Percentiles rank a stretch among this genome's conserved stretches.
Evolutionary conservation across 352 stramenopile species (phyloP).

Genomic region (Globisporangium perplexum): DNA sequence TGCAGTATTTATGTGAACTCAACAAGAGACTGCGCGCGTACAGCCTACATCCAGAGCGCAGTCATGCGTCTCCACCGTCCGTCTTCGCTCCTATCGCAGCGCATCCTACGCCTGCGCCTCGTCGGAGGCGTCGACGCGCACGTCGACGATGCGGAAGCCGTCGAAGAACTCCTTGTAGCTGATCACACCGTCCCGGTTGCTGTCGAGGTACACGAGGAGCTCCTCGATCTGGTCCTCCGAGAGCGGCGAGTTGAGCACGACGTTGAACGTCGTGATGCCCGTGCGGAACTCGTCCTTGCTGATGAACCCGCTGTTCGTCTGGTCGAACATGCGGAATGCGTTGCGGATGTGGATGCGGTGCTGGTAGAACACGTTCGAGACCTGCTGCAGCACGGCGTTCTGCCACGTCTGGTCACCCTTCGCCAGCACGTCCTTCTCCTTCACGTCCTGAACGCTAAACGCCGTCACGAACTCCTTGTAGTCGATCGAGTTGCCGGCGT

Average conservation of each 20-base stretch:
- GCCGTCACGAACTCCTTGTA: slow-evolving; percentile 91
- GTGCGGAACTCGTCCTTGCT: slow-evolving; percentile 81
- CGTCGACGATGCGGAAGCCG: slow-evolving; percentile 86
- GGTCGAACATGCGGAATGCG: slow-evolving; percentile 91
- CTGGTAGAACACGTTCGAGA: slow-evolving; percentile 94
- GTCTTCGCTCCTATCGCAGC: too few species aligned
- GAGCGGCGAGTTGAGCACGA: slow-evolving; percentile 86
- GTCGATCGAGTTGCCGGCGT: slow-evolving; percentile 86
- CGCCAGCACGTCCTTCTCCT: slow-evolving; percentile 47
- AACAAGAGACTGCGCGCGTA: not conserved
- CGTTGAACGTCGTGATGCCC: slow-evolving; percentile 85
- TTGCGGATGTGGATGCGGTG: slow-evolving; percentile 91
- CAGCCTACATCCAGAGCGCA: too few species aligned
- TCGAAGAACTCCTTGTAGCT: slow-evolving; percentile 94
- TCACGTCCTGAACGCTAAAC: slow-evolving; percentile 82
- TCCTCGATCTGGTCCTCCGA: slow-evolving; percentile 91
- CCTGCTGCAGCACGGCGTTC: slow-evolving; percentile 89
- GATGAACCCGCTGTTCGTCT: slow-evolving; percentile 75
- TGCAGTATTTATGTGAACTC: not conserved
- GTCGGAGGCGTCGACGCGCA: slow-evolving; percentile 30
- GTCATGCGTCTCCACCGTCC: too few species aligned
- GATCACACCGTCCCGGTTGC: slow-evolving; percentile 87
- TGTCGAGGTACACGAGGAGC: slow-evolving; percentile 84
- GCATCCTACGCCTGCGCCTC: slow-evolving; percentile 23
- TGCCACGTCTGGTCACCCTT: slow-evolving; percentile 84